phyloP scores from a whole-genome alignment of 2,329 filamentous ascomycete species.

The Calonectria henricotiae region DNA sequence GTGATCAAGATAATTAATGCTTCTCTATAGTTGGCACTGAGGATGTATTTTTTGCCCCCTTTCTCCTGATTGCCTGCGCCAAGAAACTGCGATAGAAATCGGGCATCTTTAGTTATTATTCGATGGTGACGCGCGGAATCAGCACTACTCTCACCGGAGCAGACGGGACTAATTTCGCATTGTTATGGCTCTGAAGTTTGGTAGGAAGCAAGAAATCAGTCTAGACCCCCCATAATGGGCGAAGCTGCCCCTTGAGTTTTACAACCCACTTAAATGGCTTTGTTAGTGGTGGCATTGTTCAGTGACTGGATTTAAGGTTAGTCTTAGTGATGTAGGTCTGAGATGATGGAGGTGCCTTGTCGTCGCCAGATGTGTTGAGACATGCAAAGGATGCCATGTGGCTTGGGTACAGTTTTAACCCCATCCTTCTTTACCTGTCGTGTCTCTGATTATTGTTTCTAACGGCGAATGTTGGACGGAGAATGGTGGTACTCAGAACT shows the following conservation, averaged over 20 bases:
- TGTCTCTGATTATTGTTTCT: slow-evolving; percentile 14
- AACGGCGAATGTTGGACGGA: background rate
- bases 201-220: slow-evolving; percentile 1
- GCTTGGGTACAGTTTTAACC: background rate
- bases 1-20: background rate
- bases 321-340: slow-evolving; percentile 23
- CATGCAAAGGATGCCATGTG: background rate
- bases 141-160: background rate
- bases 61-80: background rate
- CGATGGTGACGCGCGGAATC: background rate
- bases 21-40: background rate
- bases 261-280: slow-evolving; percentile 20
- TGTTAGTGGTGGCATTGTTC: slow-evolving; percentile 23
- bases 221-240: background rate
- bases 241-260: slow-evolving; percentile 2
- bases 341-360: slow-evolving; percentile 9
- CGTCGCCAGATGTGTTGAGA: slow-evolving; percentile 9
- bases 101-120: background rate
- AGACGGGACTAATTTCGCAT: slow-evolving; percentile 6
- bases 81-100: background rate
- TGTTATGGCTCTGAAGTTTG: slow-evolving; percentile 10
- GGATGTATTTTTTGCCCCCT: background rate
- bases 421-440: background rate
- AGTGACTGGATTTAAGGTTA: slow-evolving; percentile 17
- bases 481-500: background rate